phyloP scores from a whole-genome alignment of 1,139 yeast genomes.

The Pneumocystis wakefieldiae region DNA sequence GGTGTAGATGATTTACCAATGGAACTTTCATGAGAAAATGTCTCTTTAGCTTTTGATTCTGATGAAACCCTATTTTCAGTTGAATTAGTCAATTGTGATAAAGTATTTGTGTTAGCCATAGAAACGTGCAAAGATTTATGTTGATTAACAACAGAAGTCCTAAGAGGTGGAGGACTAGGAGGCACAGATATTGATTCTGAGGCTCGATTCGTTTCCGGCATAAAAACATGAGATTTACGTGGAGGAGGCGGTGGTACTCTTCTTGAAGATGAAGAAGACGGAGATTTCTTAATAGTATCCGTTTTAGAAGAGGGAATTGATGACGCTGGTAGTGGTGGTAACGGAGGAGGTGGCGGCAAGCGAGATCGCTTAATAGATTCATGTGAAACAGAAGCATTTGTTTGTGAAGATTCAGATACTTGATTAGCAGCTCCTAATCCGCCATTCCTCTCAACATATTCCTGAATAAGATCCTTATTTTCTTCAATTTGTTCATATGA shows the following conservation, averaged over 20 bases:
- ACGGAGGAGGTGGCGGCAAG: conserved; percentile 19
- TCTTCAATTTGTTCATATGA: conserved; percentile 84
- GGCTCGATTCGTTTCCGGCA: conserved; percentile 5
- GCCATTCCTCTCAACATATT: conserved; percentile 47
- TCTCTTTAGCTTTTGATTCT: conserved; percentile 1
- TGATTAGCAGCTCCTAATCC: conserved; percentile 61
- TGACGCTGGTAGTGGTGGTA: conserved; percentile 6
- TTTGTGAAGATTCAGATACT: background rate
- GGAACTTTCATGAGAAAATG: conserved; percentile 8
- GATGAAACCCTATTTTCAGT: background rate
- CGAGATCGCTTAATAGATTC: conserved; percentile 11
- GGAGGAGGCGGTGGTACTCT: conserved; percentile 10
- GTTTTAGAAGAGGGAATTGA: background rate
- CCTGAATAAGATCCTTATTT: conserved; percentile 31
- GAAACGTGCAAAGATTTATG: conserved; percentile 1
- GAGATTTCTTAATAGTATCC: conserved; percentile 4
- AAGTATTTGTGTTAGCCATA: conserved; percentile 10
- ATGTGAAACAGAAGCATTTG: conserved; percentile 1
- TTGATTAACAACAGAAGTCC: conserved; percentile 8
- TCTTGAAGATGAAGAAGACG: conserved; percentile 11
- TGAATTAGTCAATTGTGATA: conserved; percentile 12
- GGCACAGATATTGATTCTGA: conserved; percentile 7
- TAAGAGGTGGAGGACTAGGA: conserved; percentile 13
- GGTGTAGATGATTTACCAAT: conserved; percentile 13
- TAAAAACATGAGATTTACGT: conserved; percentile 2